phyloP scores from a whole-genome alignment of 2,329 filamentous ascomycete genomes.

The Xylaria hypoxylon region DNA sequence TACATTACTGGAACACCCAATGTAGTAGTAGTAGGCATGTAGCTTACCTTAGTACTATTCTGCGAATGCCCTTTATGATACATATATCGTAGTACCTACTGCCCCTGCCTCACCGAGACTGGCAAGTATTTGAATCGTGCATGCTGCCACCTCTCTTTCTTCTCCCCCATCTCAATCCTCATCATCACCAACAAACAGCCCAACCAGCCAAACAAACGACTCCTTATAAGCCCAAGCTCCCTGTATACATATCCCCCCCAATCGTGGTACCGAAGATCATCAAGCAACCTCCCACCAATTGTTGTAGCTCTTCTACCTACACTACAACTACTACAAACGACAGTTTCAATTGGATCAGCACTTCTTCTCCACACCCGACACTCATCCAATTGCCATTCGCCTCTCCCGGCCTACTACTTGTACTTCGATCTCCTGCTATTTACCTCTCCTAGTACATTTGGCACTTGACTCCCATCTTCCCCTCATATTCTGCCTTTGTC shows the following conservation, averaged over 20 bases:
- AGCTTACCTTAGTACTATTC: too few species aligned
- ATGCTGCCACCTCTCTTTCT: conserved; percentile 25
- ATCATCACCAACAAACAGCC: neutral
- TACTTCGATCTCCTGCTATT: conserved; percentile 12
- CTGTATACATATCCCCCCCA: neutral
- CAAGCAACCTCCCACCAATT: conserved; percentile 22
- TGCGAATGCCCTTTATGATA: too few species aligned
- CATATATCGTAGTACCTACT: too few species aligned
- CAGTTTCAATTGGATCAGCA: conserved; percentile 30
- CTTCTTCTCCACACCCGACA: conserved; percentile 30
- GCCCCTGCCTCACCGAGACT: conserved; percentile 17
- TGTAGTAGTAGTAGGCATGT: too few species aligned
- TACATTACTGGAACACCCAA: too few species aligned
- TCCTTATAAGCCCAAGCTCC: neutral
- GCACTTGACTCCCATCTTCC: conserved; percentile 35
- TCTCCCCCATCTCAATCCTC: neutral
- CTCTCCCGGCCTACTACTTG: conserved; percentile 26
- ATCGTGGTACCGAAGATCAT: conserved; percentile 22
- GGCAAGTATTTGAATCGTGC: conserved; percentile 24
- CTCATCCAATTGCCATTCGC: conserved; percentile 36
- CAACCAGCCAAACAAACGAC: conserved; percentile 12
- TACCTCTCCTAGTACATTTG: conserved; percentile 23
- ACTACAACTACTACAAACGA: conserved; percentile 11
- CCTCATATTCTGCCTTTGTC: conserved; percentile 38
- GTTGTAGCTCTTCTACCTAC: conserved; percentile 9